These are phyloP conservation scores for Colletotrichum sp. DNA, from an alignment of 2,329 filamentous ascomycete genomes.

Conservation along the genomic window DNA sequence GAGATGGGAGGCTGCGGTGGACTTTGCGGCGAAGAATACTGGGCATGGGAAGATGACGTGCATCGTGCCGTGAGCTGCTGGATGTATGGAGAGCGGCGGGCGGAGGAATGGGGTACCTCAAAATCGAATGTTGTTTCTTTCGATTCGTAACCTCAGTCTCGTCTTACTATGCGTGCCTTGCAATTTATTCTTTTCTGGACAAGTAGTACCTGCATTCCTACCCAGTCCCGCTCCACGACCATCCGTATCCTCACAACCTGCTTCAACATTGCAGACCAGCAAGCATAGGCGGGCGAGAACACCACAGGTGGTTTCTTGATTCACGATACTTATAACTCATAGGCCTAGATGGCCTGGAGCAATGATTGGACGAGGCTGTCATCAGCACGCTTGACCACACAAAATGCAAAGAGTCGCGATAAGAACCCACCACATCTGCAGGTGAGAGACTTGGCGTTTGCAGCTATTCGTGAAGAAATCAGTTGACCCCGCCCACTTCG, in stretches of 20 bases:
- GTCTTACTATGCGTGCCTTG: too few relatives aligned
- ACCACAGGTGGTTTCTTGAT: not conserved
- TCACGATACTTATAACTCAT: not conserved
- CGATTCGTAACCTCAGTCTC: too few relatives aligned
- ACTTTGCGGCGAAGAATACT: not conserved
- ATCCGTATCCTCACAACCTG: not conserved
- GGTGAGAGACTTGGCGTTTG: not conserved
- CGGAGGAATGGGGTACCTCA: not conserved
- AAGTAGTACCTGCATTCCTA: too few relatives aligned
- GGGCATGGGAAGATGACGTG: not conserved
- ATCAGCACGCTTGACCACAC: not conserved
- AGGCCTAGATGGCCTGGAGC: not conserved
- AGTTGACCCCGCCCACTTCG: not conserved
- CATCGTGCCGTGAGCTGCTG: not conserved
- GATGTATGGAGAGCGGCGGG: not conserved
- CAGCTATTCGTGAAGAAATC: not conserved
- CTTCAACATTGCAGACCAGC: not conserved
- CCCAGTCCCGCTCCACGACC: not conserved
- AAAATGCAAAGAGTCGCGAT: rapidly evolving
- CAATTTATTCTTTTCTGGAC: too few relatives aligned
- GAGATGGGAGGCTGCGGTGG: constrained; percentile 32
- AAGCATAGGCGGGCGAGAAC: not conserved
- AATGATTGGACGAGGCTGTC: not conserved
- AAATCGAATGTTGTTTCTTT: not conserved
- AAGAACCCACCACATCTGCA: not conserved